Conservation (phyloP, 2,329 filamentous ascomycete genomes). For the Plenodomus lindquistii region DNA sequence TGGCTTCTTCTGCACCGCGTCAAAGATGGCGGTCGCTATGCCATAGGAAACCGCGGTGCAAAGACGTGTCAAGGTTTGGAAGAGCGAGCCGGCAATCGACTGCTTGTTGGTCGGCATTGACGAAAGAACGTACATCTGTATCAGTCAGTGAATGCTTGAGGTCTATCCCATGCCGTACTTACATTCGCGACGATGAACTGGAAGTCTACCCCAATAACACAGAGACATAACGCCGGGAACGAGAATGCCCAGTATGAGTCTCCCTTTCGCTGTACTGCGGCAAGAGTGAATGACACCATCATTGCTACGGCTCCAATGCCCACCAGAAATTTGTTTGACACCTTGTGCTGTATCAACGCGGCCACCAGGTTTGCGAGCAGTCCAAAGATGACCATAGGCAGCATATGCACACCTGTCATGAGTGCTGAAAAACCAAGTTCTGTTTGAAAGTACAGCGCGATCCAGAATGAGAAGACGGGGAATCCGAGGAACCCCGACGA, state of each 20-base stretch:
- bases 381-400: constrained; percentile 68
- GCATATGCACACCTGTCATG: constrained; percentile 63
- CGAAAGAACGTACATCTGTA: constrained; percentile 70
- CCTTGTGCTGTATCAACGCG: constrained; percentile 62
- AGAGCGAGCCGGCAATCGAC: constrained; percentile 68
- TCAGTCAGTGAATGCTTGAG: neutral
- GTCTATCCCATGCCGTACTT: constrained; percentile 22
- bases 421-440: constrained; percentile 58
- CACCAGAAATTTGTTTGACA: constrained; percentile 69
- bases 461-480: constrained; percentile 63
- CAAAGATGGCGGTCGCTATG: constrained; percentile 65
- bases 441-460: constrained; percentile 67
- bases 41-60: constrained; percentile 64
- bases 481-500: constrained; percentile 68
- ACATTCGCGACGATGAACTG: constrained; percentile 73
- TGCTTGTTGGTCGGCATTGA: constrained; percentile 66
- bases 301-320: constrained; percentile 54
- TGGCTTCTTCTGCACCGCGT: constrained; percentile 45
- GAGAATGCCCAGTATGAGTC: constrained; percentile 67
- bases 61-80: constrained; percentile 68
- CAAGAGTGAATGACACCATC: constrained; percentile 54
- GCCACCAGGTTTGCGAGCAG: constrained; percentile 66
- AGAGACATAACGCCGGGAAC: constrained; percentile 64
- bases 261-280: constrained; percentile 59
- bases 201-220: constrained; percentile 68